Evolutionary conservation across 2,329 filamentous ascomycete species (phyloP).

Genomic region (Beauveria caledonica): DNA sequence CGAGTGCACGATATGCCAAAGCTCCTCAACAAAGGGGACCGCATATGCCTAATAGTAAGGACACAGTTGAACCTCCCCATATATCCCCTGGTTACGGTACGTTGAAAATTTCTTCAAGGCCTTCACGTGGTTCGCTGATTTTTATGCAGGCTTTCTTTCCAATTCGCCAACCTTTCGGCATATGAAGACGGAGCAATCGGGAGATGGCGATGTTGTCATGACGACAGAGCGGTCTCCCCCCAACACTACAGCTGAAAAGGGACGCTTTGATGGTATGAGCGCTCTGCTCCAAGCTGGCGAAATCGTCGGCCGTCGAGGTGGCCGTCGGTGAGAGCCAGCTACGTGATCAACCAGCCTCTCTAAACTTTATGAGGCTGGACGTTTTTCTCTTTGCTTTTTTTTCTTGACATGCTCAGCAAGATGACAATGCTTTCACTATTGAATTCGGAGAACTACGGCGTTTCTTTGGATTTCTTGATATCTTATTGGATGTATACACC

Average conservation of each 20-base stretch:
- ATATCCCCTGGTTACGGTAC: slow-evolving; percentile 27
- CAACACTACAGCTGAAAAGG: slow-evolving; percentile 22
- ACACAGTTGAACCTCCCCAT: background rate
- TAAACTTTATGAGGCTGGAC: background rate
- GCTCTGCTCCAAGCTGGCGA: slow-evolving; percentile 51
- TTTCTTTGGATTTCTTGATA: background rate
- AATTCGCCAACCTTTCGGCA: slow-evolving; percentile 24
- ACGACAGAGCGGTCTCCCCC: slow-evolving; percentile 17
- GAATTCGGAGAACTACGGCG: background rate
- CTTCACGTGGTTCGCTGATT: slow-evolving; percentile 20
- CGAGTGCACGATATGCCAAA: slow-evolving; percentile 10
- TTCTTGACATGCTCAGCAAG: background rate
- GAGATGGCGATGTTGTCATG: slow-evolving; percentile 26
- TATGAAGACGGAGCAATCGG: slow-evolving; percentile 22
- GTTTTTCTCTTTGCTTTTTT: background rate
- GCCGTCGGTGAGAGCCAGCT: slow-evolving; percentile 9
- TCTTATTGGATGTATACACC: background rate
- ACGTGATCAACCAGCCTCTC: background rate
- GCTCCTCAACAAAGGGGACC: background rate
- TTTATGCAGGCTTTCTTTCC: slow-evolving; percentile 24
- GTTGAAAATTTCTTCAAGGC: slow-evolving; percentile 14
- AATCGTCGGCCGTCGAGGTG: slow-evolving; percentile 41
- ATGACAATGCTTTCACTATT: background rate
- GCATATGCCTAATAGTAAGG: slow-evolving; percentile 18
- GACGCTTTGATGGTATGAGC: slow-evolving; percentile 47